Conservation (phyloP, 2,329 filamentous ascomycete species). For the Nannizzia gypsea region DNA sequence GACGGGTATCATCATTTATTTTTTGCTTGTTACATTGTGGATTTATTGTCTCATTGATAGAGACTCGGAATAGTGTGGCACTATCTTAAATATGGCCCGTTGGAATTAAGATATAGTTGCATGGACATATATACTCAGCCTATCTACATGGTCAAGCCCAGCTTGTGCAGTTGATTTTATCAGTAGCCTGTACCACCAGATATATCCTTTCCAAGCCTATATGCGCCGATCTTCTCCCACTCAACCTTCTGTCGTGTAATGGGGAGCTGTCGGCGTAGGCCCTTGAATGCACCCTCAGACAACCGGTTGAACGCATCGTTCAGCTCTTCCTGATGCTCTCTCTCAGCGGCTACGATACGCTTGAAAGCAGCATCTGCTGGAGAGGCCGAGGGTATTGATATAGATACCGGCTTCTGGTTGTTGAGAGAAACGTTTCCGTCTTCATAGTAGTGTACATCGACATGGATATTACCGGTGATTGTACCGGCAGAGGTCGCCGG, state of each 20-base stretch:
- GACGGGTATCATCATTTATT: background rate
- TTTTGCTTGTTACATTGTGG: background rate
- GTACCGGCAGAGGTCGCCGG: slow-evolving; percentile 49
- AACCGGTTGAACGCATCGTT: slow-evolving; percentile 80
- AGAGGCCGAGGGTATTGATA: slow-evolving; percentile 49
- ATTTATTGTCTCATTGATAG: too few species aligned
- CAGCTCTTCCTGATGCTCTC: slow-evolving; percentile 89
- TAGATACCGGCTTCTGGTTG: slow-evolving; percentile 65
- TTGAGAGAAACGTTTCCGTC: slow-evolving; percentile 92
- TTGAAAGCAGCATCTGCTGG: slow-evolving; percentile 61
- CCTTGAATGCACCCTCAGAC: slow-evolving; percentile 93
- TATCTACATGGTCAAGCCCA: background rate
- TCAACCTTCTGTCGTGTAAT: slow-evolving; percentile 98
- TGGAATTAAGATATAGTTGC: background rate
- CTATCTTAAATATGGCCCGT: too few species aligned
- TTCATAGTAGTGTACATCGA: slow-evolving; percentile 99
- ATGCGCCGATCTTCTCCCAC: slow-evolving; percentile 96
- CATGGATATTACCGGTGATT: slow-evolving; percentile 70
- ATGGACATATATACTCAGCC: background rate
- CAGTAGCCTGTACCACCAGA: slow-evolving; percentile 47
- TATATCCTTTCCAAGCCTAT: slow-evolving; percentile 72
- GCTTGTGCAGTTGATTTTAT: background rate
- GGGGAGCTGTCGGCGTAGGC: slow-evolving; percentile 77
- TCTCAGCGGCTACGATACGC: slow-evolving; percentile 69
- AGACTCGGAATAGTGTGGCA: too few species aligned